Evolutionary conservation across 2,329 filamentous ascomycete genomes (phyloP).

Genomic region (Plenodomus tracheiphilus): DNA sequence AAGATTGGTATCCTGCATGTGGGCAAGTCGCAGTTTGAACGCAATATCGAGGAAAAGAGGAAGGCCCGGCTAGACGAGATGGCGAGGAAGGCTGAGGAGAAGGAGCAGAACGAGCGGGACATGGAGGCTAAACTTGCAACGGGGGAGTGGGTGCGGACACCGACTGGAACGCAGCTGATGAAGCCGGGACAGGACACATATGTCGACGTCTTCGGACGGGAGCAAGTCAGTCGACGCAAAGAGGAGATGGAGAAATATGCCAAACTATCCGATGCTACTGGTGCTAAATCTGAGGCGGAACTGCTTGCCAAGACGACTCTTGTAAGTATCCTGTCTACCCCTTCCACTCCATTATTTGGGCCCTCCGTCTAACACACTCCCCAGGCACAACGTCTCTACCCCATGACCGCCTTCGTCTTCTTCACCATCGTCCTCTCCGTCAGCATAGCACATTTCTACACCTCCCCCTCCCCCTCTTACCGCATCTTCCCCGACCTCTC

Average conservation of each 20-base stretch:
- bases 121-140: conserved; percentile 37
- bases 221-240: conserved; percentile 35
- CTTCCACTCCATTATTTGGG: not conserved
- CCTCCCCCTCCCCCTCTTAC: conserved; percentile 30
- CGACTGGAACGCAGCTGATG: conserved; percentile 40
- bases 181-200: conserved; percentile 41
- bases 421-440: conserved; percentile 28
- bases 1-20: conserved; percentile 40
- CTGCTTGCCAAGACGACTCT: conserved; percentile 37
- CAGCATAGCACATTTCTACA: conserved; percentile 39
- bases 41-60: conserved; percentile 39
- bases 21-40: conserved; percentile 41
- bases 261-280: conserved; percentile 22
- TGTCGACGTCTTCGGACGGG: conserved; percentile 37
- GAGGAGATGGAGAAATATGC: conserved; percentile 33
- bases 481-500: conserved; percentile 42
- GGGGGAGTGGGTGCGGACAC: conserved; percentile 39
- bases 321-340: conserved; percentile 16
- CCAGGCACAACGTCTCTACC: conserved; percentile 40
- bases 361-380: not conserved
- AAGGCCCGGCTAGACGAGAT: conserved; percentile 32
- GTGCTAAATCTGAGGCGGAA: conserved; percentile 30
- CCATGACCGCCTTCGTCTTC: conserved; percentile 41
- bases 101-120: conserved; percentile 33
- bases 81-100: conserved; percentile 36